Base-by-base conservation (phyloP, 257 asterid species). In the Solanum chmielewskii region DNA sequence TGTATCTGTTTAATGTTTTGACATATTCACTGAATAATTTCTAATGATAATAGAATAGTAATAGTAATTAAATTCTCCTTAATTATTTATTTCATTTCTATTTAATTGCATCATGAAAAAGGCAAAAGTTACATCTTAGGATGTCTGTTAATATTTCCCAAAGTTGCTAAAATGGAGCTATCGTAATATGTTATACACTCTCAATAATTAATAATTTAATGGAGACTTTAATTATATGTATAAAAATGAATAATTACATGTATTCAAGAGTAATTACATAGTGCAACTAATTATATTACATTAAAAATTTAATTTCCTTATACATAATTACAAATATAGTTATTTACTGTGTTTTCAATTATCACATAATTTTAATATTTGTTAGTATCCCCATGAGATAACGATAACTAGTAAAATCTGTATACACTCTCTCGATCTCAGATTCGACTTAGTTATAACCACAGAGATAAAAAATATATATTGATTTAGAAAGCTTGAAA, bases 381-480 rank as follows among this genome's bases (percentile, higher is more conserved):
- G 62, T 16, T 16, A 52, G 62, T 52, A 52, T 52, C 16, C 4
- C 23, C 60, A 16, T 3, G 23, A 52, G 9, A 0, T 52, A 16
- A 2, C 18, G 3, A 0, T 16, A 49, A 49, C 21, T 49, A 20
- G 0, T 49, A 16, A 52, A 0, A 0, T 52, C 4, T 52, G 0
- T 10, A 0, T 52, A 52, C n/a, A 18, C 2, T 18, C n/a, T 52
- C 7, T 16, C 60, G 23, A 49, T 49, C 1, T 49, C 21, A 49
- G 23, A 49, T 3, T 1, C 21, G 21, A 15, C 60, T 49, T 49
- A 15, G 9, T 49, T 37, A 37, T 37, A 78, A 45, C 41, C 42
- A 27, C 14, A 15, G 15, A 10, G 84, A 78, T 45, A 20, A 78
- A 42, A 15, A 25, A 78, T 12, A 41, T 76, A 7, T 11, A 75